Evolutionary conservation across 768 basidiomycete species (phyloP), one percentile per base, ranked within the genome.

Genomic region (Leccinum uliginosum): DNA sequence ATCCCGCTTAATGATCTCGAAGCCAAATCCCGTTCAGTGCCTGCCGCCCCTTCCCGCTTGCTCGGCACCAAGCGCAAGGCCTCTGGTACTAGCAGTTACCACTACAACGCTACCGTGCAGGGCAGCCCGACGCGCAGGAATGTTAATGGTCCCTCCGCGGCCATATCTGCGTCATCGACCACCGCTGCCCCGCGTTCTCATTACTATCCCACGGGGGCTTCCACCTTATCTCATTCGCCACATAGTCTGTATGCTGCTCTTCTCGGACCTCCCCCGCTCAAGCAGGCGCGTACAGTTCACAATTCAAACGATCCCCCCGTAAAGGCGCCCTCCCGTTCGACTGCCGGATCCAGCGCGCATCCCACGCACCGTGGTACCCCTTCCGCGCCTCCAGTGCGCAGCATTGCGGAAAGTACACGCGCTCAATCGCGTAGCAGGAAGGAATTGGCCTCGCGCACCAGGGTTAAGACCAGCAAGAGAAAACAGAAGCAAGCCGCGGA

Each of bases 241-340:
- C 84, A 83, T 67, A 90, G 78, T 67, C 76, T 92, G 54, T 92
- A 85, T 65, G 74, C 85, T 14, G 85, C 89, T 59, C 83, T 92
- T 53, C 80, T 92, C 57, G 86, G 87, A 29, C 86, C 84, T 27
- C 87, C 89, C n/a, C 83, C 87, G 12, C 71, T 81, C 26, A 88
- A 89, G 72, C 85, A 84, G 60, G 87, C 87, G 50, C 79, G 89
- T 50, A 91, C 89, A n/a, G 83, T 91, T 56, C 84, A 86, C 63
- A 90, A 90, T 67, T 82, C 83, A 11, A 73, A 72, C 50, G 87
- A 87, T 65, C 87, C 87, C 29, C 89, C 86, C 17, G 71, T 86
- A 11, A 74, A 83, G 73, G 53, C 77, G 69, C 67, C 81, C 73
- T 63, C 65, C 53, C 75, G 62, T 71, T 71, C 71, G 3, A 51